A percentile compares a stretch with the other conserved stretches of the same genome.
Conservation (phyloP, 805 yeast genomes). For the Starmerella ratchasimensis region DNA sequence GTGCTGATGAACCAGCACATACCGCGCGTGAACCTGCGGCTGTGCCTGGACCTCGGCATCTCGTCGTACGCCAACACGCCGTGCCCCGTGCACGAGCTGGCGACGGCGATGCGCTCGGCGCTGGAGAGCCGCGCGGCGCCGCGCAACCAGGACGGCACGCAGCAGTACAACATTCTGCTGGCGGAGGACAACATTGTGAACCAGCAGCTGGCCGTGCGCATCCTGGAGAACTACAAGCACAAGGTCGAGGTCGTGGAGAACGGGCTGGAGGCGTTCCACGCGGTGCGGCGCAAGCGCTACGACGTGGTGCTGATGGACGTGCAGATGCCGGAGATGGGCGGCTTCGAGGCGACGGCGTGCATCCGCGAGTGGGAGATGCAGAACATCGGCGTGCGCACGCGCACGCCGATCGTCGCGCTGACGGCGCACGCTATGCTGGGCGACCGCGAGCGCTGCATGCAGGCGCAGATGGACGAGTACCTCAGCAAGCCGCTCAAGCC, state of each 20-base stretch:
- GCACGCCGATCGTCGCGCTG: constrained; percentile 78
- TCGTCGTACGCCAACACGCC: constrained; percentile 84
- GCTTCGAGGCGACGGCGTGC: constrained; percentile 78
- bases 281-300: constrained; percentile 49
- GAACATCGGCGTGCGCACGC: constrained; percentile 54
- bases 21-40: constrained; percentile 64
- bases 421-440: constrained; percentile 95
- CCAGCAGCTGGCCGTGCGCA: constrained; percentile 75
- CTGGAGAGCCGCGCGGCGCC: constrained; percentile 71
- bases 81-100: constrained; percentile 66
- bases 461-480: constrained; percentile 87
- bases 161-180: constrained; percentile 55
- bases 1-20: constrained; percentile 64
- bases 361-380: constrained; percentile 81
- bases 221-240: constrained; percentile 76
- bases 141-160: constrained; percentile 63
- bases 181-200: constrained; percentile 84
- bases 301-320: constrained; percentile 87
- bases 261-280: constrained; percentile 71
- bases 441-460: constrained; percentile 72
- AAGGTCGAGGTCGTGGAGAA: constrained; percentile 73
- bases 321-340: constrained; percentile 94
- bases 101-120: constrained; percentile 73
- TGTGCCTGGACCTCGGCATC: constrained; percentile 74
- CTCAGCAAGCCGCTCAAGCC: constrained; percentile 81